Evolutionary conservation across 2,329 filamentous ascomycete genomes (phyloP).

Genomic region (Mycosphaerella sp.): DNA sequence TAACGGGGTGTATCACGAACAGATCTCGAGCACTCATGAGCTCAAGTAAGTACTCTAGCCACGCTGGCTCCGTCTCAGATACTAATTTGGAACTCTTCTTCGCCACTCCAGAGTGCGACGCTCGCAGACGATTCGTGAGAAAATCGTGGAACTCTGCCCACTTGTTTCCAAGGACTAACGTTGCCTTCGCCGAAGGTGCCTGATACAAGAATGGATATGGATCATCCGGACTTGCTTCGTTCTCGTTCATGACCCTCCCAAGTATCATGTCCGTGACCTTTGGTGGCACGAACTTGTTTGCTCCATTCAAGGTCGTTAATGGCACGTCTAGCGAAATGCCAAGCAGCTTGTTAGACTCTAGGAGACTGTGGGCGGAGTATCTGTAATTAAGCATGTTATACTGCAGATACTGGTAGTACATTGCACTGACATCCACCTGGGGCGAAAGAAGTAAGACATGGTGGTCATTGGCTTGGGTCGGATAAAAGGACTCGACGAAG

Average conservation of each 20-base stretch:
- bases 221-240: constrained; percentile 29
- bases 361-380: constrained; percentile 53
- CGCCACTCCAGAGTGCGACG: constrained; percentile 23
- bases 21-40: constrained; percentile 72
- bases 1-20: constrained; percentile 68
- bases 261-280: constrained; percentile 34
- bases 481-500: constrained; percentile 85
- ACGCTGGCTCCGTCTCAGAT: constrained; percentile 64
- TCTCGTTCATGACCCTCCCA: constrained; percentile 20
- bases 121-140: constrained; percentile 52
- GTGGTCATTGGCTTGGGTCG: constrained; percentile 53
- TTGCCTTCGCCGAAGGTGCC: constrained; percentile 72
- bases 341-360: constrained; percentile 53
- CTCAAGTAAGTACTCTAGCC: constrained; percentile 71
- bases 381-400: constrained; percentile 71
- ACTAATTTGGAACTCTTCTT: constrained; percentile 48
- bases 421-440: constrained; percentile 68
- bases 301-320: constrained; percentile 55
- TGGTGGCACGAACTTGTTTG: constrained; percentile 49
- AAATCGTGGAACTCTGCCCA: constrained; percentile 85
- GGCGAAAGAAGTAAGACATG: constrained; percentile 83
- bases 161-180: constrained; percentile 73
- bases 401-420: constrained; percentile 81
- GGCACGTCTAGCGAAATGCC: constrained; percentile 78
- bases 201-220: constrained; percentile 72